phyloP scores from a whole-genome alignment of 129 eudicot species.

The Oenanthe sinensis region DNA sequence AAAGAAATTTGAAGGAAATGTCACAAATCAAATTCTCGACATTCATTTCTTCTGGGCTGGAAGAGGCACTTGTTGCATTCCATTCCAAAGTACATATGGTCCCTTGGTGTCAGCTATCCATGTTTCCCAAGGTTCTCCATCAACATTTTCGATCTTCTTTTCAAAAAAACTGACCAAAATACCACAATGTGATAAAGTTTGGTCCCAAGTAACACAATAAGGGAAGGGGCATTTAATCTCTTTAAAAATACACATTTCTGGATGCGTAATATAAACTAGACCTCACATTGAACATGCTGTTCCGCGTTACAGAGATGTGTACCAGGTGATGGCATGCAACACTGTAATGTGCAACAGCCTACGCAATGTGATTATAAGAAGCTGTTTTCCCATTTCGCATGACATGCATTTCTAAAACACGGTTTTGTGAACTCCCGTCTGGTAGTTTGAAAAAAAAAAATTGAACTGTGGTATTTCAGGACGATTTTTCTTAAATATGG shows the following conservation, averaged over 20 bases:
- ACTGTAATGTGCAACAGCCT: not conserved
- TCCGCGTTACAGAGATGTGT: too few species aligned
- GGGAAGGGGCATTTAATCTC: not conserved
- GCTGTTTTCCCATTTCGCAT: too few species aligned
- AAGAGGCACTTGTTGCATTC: conserved; percentile 73
- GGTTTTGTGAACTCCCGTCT: too few species aligned
- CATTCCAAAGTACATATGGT: conserved; percentile 63
- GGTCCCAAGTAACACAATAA: not conserved
- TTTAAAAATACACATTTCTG: too few species aligned
- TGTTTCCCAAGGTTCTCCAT: conserved; percentile 48
- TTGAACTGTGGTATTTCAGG: too few species aligned
- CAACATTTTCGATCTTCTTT: not conserved
- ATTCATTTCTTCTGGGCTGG: conserved; percentile 71
- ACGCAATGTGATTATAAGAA: not conserved
- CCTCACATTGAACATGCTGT: too few species aligned
- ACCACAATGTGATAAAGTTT: not conserved
- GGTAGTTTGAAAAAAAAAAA: not conserved
- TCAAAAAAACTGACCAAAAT: too few species aligned
- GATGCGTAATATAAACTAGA: too few species aligned
- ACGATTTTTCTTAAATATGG: not conserved
- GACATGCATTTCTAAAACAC: too few species aligned
- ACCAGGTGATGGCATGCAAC: not conserved
- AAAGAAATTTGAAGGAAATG: conserved; percentile 39
- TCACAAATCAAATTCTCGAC: conserved; percentile 51
- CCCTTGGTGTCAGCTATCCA: conserved; percentile 60